A percentile compares a stretch with the other conserved stretches of the same genome.
These are phyloP conservation scores for Bromus sterilis DNA, from an alignment of 176 grass and related monocot species.

Conservation along the genomic window DNA sequence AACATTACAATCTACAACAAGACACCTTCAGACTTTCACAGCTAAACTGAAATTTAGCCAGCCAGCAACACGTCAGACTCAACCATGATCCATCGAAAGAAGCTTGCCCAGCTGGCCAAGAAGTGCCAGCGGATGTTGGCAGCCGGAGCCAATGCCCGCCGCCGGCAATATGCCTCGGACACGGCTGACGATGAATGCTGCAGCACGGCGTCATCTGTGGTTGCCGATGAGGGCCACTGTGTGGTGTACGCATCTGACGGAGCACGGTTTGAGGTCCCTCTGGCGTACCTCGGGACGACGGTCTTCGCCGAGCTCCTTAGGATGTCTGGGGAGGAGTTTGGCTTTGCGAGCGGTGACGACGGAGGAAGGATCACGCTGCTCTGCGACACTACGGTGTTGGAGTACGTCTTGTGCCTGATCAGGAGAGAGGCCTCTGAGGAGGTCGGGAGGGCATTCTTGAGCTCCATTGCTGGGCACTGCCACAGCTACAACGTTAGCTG, in stretches of 20 bases:
- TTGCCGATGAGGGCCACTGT: not conserved
- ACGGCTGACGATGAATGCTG: not conserved
- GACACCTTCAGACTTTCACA: not conserved
- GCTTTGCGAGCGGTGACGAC: not conserved
- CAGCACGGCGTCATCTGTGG: not conserved
- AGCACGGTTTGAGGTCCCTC: not conserved
- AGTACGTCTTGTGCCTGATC: not conserved
- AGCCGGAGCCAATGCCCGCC: not conserved
- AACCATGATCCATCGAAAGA: slow-evolving; percentile 31
- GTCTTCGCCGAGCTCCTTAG: slow-evolving; percentile 24
- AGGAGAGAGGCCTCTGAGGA: not conserved
- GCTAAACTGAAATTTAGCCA: not conserved
- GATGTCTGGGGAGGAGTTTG: slow-evolving; percentile 32
- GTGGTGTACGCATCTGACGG: not conserved
- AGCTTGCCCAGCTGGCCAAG: slow-evolving; percentile 26
- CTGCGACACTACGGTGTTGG: not conserved
- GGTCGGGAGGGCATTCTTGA: not conserved
- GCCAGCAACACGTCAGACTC: not conserved
- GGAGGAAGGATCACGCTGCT: not conserved
- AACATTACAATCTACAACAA: not conserved
- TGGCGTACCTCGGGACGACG: slow-evolving; percentile 2
- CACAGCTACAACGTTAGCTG: not conserved
- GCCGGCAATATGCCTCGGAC: not conserved
- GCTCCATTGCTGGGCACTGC: not conserved
- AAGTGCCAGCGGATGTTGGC: slow-evolving; percentile 33